Percentiles rank a stretch among this genome's conserved stretches.
Evolutionary conservation across 352 stramenopile species (phyloP).

Genomic region (Phytopythium helicoides): DNA sequence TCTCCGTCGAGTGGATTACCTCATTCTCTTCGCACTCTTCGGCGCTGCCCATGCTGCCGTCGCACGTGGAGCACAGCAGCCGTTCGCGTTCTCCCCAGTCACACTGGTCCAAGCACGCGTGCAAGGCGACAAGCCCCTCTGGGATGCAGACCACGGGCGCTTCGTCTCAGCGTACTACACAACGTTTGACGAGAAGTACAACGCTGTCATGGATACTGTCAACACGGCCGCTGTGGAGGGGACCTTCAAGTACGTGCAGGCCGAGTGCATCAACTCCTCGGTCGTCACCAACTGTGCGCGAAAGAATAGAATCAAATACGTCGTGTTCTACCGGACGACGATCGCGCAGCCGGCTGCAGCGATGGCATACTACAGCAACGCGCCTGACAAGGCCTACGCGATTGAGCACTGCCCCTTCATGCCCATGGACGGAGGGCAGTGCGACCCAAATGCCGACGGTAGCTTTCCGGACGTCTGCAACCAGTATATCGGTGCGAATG

Average conservation of each 20-base stretch:
- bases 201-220: constrained; percentile 42
- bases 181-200: constrained; percentile 38
- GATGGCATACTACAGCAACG: constrained; percentile 42
- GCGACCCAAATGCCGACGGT: constrained; percentile 38
- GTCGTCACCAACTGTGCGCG: constrained; percentile 38
- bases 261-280: constrained; percentile 54
- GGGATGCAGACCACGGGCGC: constrained; percentile 24
- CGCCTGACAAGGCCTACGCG: constrained; percentile 17
- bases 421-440: constrained; percentile 60
- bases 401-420: constrained; percentile 54
- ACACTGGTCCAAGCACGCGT: constrained; percentile 47
- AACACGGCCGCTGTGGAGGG: constrained; percentile 54
- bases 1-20: too few relatives aligned
- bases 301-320: constrained; percentile 57
- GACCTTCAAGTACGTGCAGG: constrained; percentile 59
- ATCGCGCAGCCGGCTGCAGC: constrained; percentile 36
- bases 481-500: constrained; percentile 47
- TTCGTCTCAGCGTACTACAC: constrained; percentile 38
- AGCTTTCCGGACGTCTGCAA: constrained; percentile 37
- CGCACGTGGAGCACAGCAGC: too few relatives aligned
- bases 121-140: constrained; percentile 42
- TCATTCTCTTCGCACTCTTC: too few relatives aligned
- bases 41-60: too few relatives aligned
- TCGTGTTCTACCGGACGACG: constrained; percentile 64
- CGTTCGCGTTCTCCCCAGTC: constrained; percentile 28